Evolutionary conservation across 2,329 filamentous ascomycete species (phyloP).

Genomic region (Trichoderma brevicompactum): DNA sequence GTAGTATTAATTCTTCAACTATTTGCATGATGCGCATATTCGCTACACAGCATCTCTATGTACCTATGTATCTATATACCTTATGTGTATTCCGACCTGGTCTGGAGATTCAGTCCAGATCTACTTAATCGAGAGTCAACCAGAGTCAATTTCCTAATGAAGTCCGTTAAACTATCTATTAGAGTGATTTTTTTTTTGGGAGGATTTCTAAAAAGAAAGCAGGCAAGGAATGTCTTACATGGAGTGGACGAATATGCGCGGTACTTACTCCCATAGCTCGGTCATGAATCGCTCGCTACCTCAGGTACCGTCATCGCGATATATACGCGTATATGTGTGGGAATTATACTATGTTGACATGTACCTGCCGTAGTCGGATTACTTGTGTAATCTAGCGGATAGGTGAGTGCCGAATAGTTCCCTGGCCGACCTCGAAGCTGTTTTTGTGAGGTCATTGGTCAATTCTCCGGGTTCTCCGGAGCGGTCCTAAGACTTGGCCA

Average conservation of each 20-base stretch:
- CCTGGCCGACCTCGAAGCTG: neutral
- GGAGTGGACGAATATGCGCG: too few species aligned
- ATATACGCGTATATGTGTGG: conserved; percentile 13
- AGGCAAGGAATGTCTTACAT: too few species aligned
- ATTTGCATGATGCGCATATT: neutral
- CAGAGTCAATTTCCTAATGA: neutral
- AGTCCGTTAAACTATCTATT: too few species aligned
- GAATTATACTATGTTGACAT: neutral
- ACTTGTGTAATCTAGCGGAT: conserved; percentile 2
- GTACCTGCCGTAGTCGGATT: conserved; percentile 7
- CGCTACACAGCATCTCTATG: neutral
- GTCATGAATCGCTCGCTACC: neutral
- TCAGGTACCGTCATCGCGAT: neutral
- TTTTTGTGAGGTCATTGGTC: conserved; percentile 7
- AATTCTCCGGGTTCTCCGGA: conserved; percentile 23
- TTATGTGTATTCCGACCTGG: neutral
- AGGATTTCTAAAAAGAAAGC: too few species aligned
- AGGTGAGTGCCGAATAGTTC: conserved; percentile 11
- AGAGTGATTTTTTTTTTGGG: too few species aligned
- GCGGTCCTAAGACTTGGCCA: conserved; percentile 4
- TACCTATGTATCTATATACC: neutral
- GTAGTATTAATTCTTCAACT: neutral
- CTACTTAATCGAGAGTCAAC: neutral
- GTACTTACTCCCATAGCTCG: too few species aligned
- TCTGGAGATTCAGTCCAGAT: neutral